Evolutionary conservation across 2,329 filamentous ascomycete species (phyloP).

Genomic region (Stemphylium lycopersici): DNA sequence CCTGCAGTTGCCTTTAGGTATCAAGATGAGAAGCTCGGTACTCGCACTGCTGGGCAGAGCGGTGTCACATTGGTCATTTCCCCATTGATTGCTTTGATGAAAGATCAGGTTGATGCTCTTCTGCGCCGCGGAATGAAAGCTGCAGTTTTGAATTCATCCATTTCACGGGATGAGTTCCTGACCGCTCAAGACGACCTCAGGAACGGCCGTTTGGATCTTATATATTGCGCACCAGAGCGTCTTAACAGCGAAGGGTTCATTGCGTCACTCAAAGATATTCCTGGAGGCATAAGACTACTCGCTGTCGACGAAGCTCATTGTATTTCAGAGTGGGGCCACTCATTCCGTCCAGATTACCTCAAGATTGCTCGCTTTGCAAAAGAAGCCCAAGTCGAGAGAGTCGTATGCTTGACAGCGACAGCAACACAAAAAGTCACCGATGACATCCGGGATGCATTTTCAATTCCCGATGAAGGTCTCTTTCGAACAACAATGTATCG

Average conservation of each 20-base stretch:
- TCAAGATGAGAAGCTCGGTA: conserved; percentile 42
- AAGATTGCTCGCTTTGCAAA: conserved; percentile 72
- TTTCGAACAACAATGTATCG: conserved; percentile 67
- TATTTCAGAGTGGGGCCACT: conserved; percentile 96
- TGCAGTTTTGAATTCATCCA: conserved; percentile 74
- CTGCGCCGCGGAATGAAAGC: conserved; percentile 74
- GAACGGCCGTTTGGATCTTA: conserved; percentile 75
- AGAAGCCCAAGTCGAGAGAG: conserved; percentile 83
- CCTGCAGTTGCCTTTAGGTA: conserved; percentile 54
- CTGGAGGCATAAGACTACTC: conserved; percentile 75
- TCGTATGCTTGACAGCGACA: conserved; percentile 80
- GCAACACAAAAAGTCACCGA: conserved; percentile 78
- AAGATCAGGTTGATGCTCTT: conserved; percentile 90
- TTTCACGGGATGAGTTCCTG: conserved; percentile 62
- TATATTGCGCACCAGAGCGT: conserved; percentile 97
- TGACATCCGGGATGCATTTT: conserved; percentile 89
- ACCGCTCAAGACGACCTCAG: conserved; percentile 63
- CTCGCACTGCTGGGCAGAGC: conserved; percentile 62
- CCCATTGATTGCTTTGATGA: conserved; percentile 90
- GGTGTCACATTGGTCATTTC: conserved; percentile 93
- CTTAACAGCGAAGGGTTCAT: conserved; percentile 76
- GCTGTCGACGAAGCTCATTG: conserved; percentile 97
- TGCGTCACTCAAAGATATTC: conserved; percentile 67
- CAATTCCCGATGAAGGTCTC: conserved; percentile 67
- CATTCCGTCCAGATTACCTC: conserved; percentile 93